Evolutionary conservation across 78 protist genomes (phyloP).

Genomic region (Chrysochromulina parva): DNA sequence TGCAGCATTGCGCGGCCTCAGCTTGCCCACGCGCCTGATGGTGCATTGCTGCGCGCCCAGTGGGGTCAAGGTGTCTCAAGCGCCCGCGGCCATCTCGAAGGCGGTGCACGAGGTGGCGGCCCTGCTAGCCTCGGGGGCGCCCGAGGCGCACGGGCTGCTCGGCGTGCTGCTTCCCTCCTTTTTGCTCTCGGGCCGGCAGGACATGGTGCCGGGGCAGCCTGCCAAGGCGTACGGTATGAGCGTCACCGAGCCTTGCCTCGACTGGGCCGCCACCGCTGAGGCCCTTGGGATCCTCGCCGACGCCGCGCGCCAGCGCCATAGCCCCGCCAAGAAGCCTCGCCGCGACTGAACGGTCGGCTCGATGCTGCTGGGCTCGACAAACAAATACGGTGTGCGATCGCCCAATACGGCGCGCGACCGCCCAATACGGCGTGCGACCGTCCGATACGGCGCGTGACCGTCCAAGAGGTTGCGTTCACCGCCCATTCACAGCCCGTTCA

Average conservation of each 20-base stretch:
- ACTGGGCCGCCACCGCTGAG: neutral
- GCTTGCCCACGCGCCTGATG: neutral
- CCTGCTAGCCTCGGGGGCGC: neutral
- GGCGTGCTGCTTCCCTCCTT: neutral
- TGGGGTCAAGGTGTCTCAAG: neutral
- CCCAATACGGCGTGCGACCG: no score
- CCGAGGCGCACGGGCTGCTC: neutral
- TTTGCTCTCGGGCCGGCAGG: neutral
- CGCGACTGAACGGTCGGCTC: no score
- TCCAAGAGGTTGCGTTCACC: no score
- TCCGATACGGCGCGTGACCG: no score
- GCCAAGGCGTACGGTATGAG: neutral
- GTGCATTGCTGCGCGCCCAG: neutral
- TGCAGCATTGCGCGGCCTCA: neutral
- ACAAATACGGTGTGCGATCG: no score
- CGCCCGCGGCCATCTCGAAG: neutral
- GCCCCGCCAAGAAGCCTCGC: no score
- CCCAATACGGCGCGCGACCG: no score
- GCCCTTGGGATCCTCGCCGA: neutral
- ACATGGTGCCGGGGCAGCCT: neutral
- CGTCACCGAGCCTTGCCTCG: neutral
- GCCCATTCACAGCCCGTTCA: no score
- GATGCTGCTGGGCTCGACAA: no score
- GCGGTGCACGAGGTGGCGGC: neutral
- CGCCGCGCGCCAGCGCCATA: neutral